Evolutionary conservation across 768 basidiomycete species (phyloP), one percentile per base, ranked within the genome.

Genomic region (Russula compacta): DNA sequence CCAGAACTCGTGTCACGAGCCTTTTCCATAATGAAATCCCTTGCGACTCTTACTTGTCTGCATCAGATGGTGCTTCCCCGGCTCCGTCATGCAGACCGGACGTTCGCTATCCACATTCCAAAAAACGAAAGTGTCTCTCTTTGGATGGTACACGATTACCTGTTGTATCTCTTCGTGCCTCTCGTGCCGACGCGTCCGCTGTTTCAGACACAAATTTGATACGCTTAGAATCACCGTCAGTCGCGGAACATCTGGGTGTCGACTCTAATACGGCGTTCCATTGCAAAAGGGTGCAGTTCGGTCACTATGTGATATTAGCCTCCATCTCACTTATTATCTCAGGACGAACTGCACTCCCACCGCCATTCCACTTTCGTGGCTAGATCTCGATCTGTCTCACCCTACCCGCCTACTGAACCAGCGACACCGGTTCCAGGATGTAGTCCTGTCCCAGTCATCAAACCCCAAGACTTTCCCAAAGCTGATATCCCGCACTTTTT

Each of bases 391-490:
- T 43, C 39, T 4, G 15, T 33, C n/a, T 47, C 19, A 17, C 9
- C 52, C 33, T 58, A 63, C 33, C 56, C 61, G 9, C 56, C 56
- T 32, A 62, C 61, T 11, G 24, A 62, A 38, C 44, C 38, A 11
- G 56, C 35, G 12, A 62, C 61, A 21, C 47, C 39, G 8, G 38
- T 58, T 36, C 52, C 42, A 19, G 29, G 29, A n/a, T 17, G 15
- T 11, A 48, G 51, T 58, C 56, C 51, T 14, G n/a, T 49, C 19
- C 57, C 51, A 11, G 19, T 43, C 40, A 51, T 54, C 11, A 10
- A 47, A 11, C 52, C 52, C 15, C 35, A 4, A 29, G 43, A 53
- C 6, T 63, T 63, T 43, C n/a, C 11, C 2, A 14, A 40, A n/a
- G 24, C n/a, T 2, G 46, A 49, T 21, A 53, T 50, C 24, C 61